Conservation (phyloP, 345 rosid species). For the Eutrema yunnanense region DNA sequence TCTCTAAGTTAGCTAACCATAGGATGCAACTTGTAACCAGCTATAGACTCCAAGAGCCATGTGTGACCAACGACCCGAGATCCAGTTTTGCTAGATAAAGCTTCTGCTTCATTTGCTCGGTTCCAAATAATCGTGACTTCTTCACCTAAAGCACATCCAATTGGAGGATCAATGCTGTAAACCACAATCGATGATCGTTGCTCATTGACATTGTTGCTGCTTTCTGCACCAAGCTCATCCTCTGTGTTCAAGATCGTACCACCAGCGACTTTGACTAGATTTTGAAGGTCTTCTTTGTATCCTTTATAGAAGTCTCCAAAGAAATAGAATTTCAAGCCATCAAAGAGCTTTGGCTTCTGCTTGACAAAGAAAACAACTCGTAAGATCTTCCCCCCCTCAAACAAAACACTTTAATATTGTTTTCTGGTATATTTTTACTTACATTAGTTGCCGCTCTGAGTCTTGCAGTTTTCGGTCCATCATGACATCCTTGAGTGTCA, state of each 20-base stretch:
- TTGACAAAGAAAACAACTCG: background rate
- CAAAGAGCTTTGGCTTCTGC: conserved; percentile 73
- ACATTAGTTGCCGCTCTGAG: conserved; percentile 51
- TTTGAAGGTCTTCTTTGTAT: conserved; percentile 62
- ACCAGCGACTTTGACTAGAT: conserved; percentile 54
- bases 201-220: background rate
- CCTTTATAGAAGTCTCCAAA: conserved; percentile 49
- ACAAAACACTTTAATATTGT: background rate
- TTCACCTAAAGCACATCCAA: conserved; percentile 56
- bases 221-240: conserved; percentile 32
- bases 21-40: conserved; percentile 56
- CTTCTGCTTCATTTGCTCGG: conserved; percentile 61
- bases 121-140: conserved; percentile 67
- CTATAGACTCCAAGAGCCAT: conserved; percentile 79
- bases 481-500: conserved; percentile 62
- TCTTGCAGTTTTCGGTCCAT: conserved; percentile 77
- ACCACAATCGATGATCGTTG: conserved; percentile 39
- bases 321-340: conserved; percentile 53
- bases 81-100: conserved; percentile 47
- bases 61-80: conserved; percentile 53
- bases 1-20: background rate
- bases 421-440: conserved; percentile 10
- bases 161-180: conserved; percentile 60
- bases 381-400: background rate
- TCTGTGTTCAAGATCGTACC: conserved; percentile 47